Percentiles rank a stretch among this genome's conserved stretches.
These are phyloP conservation scores for Ormosia emarginata DNA, from an alignment of 306 rosid genomes.

Conservation along the genomic window DNA sequence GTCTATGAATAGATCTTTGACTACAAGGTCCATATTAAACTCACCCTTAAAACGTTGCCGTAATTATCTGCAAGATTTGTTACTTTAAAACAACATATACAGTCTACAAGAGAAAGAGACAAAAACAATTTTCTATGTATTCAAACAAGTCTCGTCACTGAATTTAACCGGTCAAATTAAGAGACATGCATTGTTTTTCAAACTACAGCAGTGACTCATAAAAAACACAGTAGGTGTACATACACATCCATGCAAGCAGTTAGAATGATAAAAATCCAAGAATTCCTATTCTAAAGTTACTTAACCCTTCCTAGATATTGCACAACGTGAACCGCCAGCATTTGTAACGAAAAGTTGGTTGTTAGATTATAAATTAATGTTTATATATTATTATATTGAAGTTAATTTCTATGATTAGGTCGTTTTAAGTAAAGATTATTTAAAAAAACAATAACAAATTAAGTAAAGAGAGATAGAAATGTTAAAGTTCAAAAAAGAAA, in stretches of 20 bases:
- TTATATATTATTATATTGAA: too few relatives aligned
- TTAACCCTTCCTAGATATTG: constrained; percentile 89
- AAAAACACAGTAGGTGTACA: neutral
- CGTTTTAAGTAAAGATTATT: too few relatives aligned
- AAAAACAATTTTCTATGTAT: neutral
- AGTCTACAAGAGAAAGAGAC: neutral
- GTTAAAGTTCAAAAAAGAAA: too few relatives aligned
- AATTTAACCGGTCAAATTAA: neutral
- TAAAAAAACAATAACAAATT: too few relatives aligned
- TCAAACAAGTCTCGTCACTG: neutral
- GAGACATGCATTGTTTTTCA: neutral
- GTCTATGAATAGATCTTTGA: too few relatives aligned
- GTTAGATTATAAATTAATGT: too few relatives aligned
- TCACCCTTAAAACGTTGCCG: too few relatives aligned
- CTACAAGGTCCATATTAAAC: too few relatives aligned
- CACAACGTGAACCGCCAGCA: constrained; percentile 97
- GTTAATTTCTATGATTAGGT: too few relatives aligned
- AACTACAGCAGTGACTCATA: neutral
- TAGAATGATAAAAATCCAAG: neutral
- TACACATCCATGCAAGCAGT: neutral
- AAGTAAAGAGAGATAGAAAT: too few relatives aligned
- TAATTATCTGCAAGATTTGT: neutral
- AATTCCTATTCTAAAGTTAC: constrained; percentile 34
- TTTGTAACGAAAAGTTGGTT: constrained; percentile 66
- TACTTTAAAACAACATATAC: neutral